Evolutionary conservation across 2,329 filamentous ascomycete genomes (phyloP), one percentile per base, ranked within the genome.

Genomic region (Colletotrichum siamense): DNA sequence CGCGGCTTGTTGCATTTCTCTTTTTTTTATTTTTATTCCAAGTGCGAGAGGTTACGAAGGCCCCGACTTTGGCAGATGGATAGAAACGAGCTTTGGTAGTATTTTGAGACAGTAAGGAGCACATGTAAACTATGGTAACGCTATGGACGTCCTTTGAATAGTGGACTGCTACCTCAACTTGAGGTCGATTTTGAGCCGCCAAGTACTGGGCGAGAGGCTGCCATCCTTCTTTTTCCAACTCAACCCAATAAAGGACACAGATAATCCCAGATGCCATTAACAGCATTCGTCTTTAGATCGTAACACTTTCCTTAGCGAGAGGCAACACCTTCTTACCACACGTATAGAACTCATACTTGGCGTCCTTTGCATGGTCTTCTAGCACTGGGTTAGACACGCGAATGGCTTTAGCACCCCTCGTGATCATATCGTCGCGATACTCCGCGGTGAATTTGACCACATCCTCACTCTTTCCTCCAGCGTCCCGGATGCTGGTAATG

Each of bases 131-230:
- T 49, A 49, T 2, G 6, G n/a, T 4, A 22, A 12, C 5, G 9
- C n/a, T n/a, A 4, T 22, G 1, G 44, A 22, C 5, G 18, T 10
- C 39, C 3, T 12, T 12, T 2, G 2, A 22, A 49, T 13, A 10
- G 6, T 4, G 6, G n/a, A 49, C 10, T 22, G 18, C 9, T n/a
- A n/a, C 32, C 32, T 3, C 13, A 15, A 34, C 9, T 12, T 44
- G 8, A 7, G 18, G 5, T 49, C 18, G 18, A 12, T 7, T 49
- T 49, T 22, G 39, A 44, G 39, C 9, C 9, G 8, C 18, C 39
- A 49, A 7, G 18, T 7, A 0, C 44, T 2, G 18, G 1, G 5
- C n/a, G n/a, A 49, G 10, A 22, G 18, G 44, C 5, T 22, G 0
- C 1, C 39, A n/a, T 49, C n/a, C n/a, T n/a, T n/a, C n/a, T n/a